Evolutionary conservation across 768 basidiomycete species (phyloP).

Genomic region (Amanita rubescens): DNA sequence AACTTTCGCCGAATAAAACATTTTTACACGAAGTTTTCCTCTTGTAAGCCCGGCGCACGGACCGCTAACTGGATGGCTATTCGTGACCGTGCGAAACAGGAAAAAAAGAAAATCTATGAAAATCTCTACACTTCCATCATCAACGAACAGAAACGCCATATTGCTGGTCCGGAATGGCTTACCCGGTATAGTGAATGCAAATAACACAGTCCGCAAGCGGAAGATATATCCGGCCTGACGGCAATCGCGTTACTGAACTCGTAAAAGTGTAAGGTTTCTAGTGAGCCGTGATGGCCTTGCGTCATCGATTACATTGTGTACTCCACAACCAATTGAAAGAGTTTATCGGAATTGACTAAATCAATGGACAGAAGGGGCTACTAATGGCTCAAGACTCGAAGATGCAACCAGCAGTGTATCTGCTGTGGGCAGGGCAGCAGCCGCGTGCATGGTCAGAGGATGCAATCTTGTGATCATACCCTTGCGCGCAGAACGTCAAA

Average conservation of each 20-base stretch:
- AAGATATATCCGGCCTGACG: background rate
- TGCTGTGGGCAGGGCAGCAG: background rate
- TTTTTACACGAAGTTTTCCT: slow-evolving; percentile 6
- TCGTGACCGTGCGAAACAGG: background rate
- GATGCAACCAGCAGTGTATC: background rate
- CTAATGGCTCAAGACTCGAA: background rate
- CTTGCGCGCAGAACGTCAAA: background rate
- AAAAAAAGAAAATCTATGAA: background rate
- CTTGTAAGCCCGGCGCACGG: slow-evolving; percentile 24
- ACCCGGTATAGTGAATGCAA: background rate
- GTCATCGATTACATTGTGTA: background rate
- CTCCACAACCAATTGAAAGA: slow-evolving; percentile 1
- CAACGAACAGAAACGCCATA: background rate
- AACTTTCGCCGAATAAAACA: slow-evolving; percentile 53
- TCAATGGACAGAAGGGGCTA: background rate
- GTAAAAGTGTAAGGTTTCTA: background rate
- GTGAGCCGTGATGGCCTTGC: background rate
- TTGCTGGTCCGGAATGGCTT: background rate
- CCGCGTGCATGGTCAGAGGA: slow-evolving; percentile 3
- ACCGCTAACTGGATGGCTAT: slow-evolving; percentile 14
- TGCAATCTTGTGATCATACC: background rate
- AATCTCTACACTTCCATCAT: background rate
- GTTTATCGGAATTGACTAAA: background rate
- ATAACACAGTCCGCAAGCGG: no score
- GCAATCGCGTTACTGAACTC: slow-evolving; percentile 1